Evolutionary conservation across 2,329 filamentous ascomycete genomes (phyloP), one percentile per base, ranked within the genome.

Genomic region (Paracamarosporium sp.): DNA sequence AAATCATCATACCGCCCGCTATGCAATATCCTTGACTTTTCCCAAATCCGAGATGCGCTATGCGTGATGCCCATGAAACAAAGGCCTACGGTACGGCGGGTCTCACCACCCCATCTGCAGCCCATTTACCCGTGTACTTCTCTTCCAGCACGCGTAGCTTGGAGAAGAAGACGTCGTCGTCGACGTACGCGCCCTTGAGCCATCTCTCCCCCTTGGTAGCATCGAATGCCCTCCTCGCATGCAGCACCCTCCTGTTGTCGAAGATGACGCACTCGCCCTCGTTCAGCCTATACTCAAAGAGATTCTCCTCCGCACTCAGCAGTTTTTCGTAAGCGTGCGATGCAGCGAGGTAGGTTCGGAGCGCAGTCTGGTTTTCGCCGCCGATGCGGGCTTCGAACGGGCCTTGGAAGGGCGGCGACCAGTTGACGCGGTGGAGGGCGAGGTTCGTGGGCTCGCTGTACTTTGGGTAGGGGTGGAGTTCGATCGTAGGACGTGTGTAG

Each of bases 201-300:
- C 92, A 96, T 51, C 94, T 83, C 60, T 88, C 84, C 0, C 91
- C 91, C 6, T 83, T 82, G 0, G 78, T 78, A 0, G 82, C 77
- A 71, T 94, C 87, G 76, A 98, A 98, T 28, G 87, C 86, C 15
- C 82, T 84, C 4, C 95, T 83, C 0, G 93, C 94, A 79, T 98
- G 95, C 71, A 96, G 76, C n/a, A 96, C 83, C 17, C 94, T 84
- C 57, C 87, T 79, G 72, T 98, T 98, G 73, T 96, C 90, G 72
- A 99, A 98, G n/a, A 99, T 83, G 12, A 93, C 93, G 72, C 92
- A 96, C 70, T 97, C 91, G 3, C 94, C 95, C 4, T 90, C 87
- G 53, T 87, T 80, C 75, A 97, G 81, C 76, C 89, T 89, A 57
- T 89, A 82, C 79, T 94, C 84, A 69, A 89, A 90, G 52, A 92